Percentiles rank a stretch among this genome's conserved stretches.
Conservation (phyloP, 805 yeast genomes). For the Metschnikowia kofuensis region DNA sequence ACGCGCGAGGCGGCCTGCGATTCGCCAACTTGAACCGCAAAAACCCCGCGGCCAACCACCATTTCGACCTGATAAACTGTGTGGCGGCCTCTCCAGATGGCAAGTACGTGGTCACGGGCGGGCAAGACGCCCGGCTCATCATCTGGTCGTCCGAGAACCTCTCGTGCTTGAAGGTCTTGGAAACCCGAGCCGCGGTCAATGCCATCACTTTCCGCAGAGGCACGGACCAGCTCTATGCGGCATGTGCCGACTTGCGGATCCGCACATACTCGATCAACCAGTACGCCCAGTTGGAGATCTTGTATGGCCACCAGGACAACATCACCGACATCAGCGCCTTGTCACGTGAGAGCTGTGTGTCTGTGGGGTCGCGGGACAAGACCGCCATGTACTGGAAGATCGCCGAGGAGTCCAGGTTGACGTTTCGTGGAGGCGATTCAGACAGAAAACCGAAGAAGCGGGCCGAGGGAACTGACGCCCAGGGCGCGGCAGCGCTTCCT, state of each 20-base stretch:
- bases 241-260: conserved; percentile 89
- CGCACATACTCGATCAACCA: conserved; percentile 85
- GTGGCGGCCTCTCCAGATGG: conserved; percentile 89
- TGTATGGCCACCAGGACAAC: conserved; percentile 94
- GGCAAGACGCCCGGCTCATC: conserved; percentile 73
- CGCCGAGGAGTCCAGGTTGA: conserved; percentile 89
- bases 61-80: conserved; percentile 69
- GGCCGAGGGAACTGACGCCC: conserved; percentile 18
- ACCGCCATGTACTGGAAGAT: conserved; percentile 97
- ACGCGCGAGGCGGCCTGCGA: conserved; percentile 58
- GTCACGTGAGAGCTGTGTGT: conserved; percentile 85
- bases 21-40: conserved; percentile 33
- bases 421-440: conserved; percentile 86
- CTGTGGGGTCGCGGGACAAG: conserved; percentile 93
- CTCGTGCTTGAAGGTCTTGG: conserved; percentile 72
- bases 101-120: conserved; percentile 86
- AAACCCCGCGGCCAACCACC: conserved; percentile 65
- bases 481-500: conserved; percentile 23
- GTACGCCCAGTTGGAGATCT: conserved; percentile 81
- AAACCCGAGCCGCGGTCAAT: conserved; percentile 70
- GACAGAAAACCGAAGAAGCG: conserved; percentile 39
- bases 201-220: conserved; percentile 75
- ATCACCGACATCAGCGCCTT: conserved; percentile 81
- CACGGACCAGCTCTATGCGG: conserved; percentile 83
- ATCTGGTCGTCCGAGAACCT: conserved; percentile 85